Evolutionary conservation across 805 yeast species (phyloP).

Genomic region (Yarrowia phangngaensis): DNA sequence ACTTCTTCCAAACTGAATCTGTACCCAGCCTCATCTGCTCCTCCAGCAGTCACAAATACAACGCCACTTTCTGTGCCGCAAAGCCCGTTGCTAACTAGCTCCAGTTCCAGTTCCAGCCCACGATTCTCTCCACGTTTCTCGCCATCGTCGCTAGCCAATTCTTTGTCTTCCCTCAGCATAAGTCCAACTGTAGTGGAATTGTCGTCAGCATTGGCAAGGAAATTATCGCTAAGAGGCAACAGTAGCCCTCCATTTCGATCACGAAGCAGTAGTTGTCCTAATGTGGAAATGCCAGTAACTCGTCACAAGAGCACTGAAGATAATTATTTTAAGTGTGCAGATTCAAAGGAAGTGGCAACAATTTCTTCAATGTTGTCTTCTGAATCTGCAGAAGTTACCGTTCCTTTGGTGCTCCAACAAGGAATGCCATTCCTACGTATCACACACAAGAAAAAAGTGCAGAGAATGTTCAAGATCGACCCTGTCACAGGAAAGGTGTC

Average conservation of each 20-base stretch:
- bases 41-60: constrained; percentile 18
- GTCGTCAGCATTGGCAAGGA: constrained; percentile 3
- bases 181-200: constrained; percentile 18
- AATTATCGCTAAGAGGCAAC: constrained; percentile 8
- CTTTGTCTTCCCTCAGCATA: constrained; percentile 16
- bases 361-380: constrained; percentile 6
- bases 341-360: not conserved
- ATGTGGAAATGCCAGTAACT: constrained; percentile 17
- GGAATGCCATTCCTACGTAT: constrained; percentile 66
- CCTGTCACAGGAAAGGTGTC: constrained; percentile 50
- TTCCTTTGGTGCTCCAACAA: constrained; percentile 48
- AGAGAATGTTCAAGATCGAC: constrained; percentile 55
- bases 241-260: constrained; percentile 4
- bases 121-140: constrained; percentile 17
- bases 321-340: too few relatives aligned
- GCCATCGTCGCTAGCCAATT: constrained; percentile 16
- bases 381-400: constrained; percentile 35
- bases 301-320: constrained; percentile 18
- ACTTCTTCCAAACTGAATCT: too few relatives aligned
- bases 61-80: constrained; percentile 2
- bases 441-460: constrained; percentile 64
- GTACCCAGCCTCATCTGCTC: constrained; percentile 13
- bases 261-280: constrained; percentile 19
- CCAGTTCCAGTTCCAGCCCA: constrained; percentile 10
- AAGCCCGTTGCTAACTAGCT: constrained; percentile 1